Conservation (phyloP, 2,329 filamentous ascomycete genomes). For the Hawksworthiomyces lignivorus region DNA sequence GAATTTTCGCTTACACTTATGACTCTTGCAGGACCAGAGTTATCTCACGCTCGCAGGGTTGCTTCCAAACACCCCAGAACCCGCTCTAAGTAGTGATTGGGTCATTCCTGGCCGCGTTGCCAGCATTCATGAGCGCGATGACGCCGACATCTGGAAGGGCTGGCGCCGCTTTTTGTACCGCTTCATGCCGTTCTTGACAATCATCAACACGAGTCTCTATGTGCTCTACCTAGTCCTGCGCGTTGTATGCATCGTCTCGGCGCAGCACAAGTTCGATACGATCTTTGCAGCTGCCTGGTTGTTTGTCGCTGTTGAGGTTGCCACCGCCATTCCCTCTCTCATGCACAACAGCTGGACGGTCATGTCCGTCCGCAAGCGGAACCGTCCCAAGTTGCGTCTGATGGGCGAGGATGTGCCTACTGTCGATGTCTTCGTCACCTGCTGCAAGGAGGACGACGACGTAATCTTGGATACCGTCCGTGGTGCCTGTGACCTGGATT, state of each 20-base stretch:
- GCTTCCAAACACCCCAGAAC: conserved; percentile 24
- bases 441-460: conserved; percentile 49
- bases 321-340: conserved; percentile 15
- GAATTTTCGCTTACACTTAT: background rate
- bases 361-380: conserved; percentile 15
- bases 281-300: conserved; percentile 47
- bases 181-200: conserved; percentile 30
- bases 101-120: conserved; percentile 27
- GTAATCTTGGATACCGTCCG: conserved; percentile 49
- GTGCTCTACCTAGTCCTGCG: conserved; percentile 43
- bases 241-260: conserved; percentile 43
- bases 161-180: conserved; percentile 34
- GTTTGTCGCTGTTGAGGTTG: conserved; percentile 17
- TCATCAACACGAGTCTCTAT: conserved; percentile 35
- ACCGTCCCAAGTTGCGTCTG: conserved; percentile 45
- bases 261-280: conserved; percentile 33
- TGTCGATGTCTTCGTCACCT: conserved; percentile 50
- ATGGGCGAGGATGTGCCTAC: conserved; percentile 40
- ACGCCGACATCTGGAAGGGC: conserved; percentile 36
- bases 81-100: conserved; percentile 24
- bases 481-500: conserved; percentile 48
- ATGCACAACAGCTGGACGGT: conserved; percentile 18
- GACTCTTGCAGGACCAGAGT: conserved; percentile 30
- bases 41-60: conserved; percentile 33
- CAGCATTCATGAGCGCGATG: conserved; percentile 35